phyloP scores from a whole-genome alignment of 2,329 filamentous ascomycete species.

The Neurospora sp. region DNA sequence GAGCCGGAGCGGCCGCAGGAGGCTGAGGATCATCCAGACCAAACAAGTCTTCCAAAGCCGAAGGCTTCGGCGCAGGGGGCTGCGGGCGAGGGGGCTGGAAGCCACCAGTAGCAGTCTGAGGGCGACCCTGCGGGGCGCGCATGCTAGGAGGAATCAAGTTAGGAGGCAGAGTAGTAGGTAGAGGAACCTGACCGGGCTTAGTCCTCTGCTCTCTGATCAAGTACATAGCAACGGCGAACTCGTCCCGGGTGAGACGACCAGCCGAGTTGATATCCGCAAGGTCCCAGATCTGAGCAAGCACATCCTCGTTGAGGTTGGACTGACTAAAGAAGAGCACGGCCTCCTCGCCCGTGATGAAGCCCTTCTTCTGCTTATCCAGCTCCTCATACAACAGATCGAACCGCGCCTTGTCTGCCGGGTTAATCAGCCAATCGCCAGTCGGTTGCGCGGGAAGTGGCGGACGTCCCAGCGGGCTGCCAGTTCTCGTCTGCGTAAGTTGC shows the following conservation, averaged over 20 bases:
- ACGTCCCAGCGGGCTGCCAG: constrained; percentile 48
- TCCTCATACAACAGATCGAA: constrained; percentile 82
- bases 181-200: constrained; percentile 46
- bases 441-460: constrained; percentile 36
- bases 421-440: constrained; percentile 68
- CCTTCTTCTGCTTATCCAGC: constrained; percentile 71
- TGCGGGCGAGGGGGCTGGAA: constrained; percentile 38
- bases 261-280: constrained; percentile 88
- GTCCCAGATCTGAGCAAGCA: constrained; percentile 92
- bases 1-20: constrained; percentile 40
- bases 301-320: constrained; percentile 80
- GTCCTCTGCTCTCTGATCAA: constrained; percentile 83
- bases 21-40: constrained; percentile 63
- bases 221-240: constrained; percentile 97
- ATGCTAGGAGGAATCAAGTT: constrained; percentile 81
- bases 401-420: constrained; percentile 70
- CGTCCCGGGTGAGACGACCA: constrained; percentile 74
- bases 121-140: constrained; percentile 46
- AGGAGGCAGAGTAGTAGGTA: constrained; percentile 70
- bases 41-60: constrained; percentile 88
- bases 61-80: constrained; percentile 33
- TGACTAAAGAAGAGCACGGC: constrained; percentile 91
- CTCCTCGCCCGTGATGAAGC: constrained; percentile 86
- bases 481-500: constrained; percentile 49
- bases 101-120: constrained; percentile 40